Conservation (phyloP, 2,329 filamentous ascomycete genomes). For the Cercospora zeina region DNA sequence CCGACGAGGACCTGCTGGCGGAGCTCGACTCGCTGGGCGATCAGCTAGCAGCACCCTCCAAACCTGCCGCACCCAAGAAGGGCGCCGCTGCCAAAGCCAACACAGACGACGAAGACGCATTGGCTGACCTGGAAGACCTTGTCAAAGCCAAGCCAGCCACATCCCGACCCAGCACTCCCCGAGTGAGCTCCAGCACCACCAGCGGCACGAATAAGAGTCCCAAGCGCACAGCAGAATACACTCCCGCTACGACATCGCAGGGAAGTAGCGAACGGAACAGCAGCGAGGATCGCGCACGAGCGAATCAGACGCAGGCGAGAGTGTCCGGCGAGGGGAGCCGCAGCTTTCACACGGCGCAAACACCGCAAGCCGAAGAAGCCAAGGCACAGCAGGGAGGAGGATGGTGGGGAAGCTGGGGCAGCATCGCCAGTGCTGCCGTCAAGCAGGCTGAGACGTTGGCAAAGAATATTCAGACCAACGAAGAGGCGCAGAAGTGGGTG, state of each 20-base stretch:
- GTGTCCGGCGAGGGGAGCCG: conserved; percentile 77
- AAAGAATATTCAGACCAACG: conserved; percentile 92
- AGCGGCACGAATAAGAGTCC: conserved; percentile 42
- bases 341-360: conserved; percentile 70
- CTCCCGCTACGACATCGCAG: conserved; percentile 50
- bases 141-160: conserved; percentile 65
- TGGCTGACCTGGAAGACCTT: conserved; percentile 84
- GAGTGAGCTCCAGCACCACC: conserved; percentile 54
- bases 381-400: conserved; percentile 47
- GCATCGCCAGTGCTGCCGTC: conserved; percentile 77
- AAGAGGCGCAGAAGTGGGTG: conserved; percentile 94
- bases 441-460: conserved; percentile 92
- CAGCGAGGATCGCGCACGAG: conserved; percentile 60
- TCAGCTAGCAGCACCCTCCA: conserved; percentile 35
- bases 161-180: conserved; percentile 80
- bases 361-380: conserved; percentile 53
- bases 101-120: conserved; percentile 65
- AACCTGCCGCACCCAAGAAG: conserved; percentile 42
- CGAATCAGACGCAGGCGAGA: conserved; percentile 48
- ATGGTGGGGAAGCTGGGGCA: conserved; percentile 86
- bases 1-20: conserved; percentile 40
- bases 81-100: conserved; percentile 33
- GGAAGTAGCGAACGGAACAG: conserved; percentile 56
- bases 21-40: conserved; percentile 34
- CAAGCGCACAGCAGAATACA: conserved; percentile 45